These are phyloP conservation scores for Camellia lanceoleosa DNA, from an alignment of 148 eudicot genomes.

Conservation along the genomic window DNA sequence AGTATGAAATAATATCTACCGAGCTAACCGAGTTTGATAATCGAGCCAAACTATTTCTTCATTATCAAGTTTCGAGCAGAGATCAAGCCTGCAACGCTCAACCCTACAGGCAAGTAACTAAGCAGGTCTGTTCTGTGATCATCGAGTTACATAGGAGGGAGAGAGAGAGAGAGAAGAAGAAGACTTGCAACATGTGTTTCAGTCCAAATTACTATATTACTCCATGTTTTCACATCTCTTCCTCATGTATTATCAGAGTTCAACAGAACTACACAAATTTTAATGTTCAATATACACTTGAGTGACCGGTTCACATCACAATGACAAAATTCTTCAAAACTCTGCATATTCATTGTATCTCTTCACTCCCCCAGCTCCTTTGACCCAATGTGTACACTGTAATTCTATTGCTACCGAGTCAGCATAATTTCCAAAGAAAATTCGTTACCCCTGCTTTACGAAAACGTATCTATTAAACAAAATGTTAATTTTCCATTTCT, in stretches of 20 bases:
- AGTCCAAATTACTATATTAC: not conserved
- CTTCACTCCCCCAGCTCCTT: not conserved
- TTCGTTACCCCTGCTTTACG: not conserved
- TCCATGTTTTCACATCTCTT: not conserved
- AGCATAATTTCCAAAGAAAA: not conserved
- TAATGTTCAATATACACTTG: not conserved
- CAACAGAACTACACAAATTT: not conserved
- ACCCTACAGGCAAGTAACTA: no score
- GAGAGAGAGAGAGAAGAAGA: not conserved
- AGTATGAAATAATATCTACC: no score
- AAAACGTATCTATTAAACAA: not conserved
- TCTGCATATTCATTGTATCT: not conserved
- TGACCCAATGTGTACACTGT: not conserved
- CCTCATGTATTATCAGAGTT: not conserved
- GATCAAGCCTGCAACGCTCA: no score
- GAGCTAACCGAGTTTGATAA: no score
- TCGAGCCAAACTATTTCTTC: no score
- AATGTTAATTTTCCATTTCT: constrained; percentile 5
- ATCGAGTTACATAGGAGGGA: not conserved
- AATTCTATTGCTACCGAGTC: no score
- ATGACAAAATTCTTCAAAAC: not conserved
- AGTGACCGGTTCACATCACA: not conserved
- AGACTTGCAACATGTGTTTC: not conserved
- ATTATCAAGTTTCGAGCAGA: no score
- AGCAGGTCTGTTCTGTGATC: no score